Conservation (phyloP, 2,329 filamentous ascomycete species). For the Lojkania enalia region DNA sequence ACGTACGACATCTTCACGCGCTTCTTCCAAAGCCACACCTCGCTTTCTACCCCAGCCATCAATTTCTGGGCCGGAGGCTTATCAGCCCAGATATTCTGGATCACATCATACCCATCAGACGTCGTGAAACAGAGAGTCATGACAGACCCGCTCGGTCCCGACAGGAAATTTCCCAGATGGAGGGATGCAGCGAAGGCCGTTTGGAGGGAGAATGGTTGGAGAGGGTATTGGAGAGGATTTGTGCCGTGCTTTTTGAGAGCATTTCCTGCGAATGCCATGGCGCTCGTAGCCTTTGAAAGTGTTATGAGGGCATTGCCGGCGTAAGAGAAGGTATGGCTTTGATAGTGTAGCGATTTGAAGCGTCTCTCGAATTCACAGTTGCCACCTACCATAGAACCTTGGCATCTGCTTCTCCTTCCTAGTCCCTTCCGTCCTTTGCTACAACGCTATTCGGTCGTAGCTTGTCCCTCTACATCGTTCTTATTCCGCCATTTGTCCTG, state of each 20-base stretch:
- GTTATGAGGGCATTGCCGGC: slow-evolving; percentile 67
- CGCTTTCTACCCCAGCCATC: slow-evolving; percentile 73
- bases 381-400: neutral
- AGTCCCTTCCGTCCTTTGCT: no score
- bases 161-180: slow-evolving; percentile 72
- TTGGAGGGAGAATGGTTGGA: slow-evolving; percentile 73
- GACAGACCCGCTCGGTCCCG: slow-evolving; percentile 79
- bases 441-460: neutral
- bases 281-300: slow-evolving; percentile 88
- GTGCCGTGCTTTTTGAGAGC: slow-evolving; percentile 90
- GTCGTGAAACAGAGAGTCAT: slow-evolving; percentile 96
- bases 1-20: slow-evolving; percentile 84
- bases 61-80: slow-evolving; percentile 98
- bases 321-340: slow-evolving; percentile 14
- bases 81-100: slow-evolving; percentile 92
- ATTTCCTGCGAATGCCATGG: slow-evolving; percentile 95
- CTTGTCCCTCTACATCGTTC: no score
- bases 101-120: slow-evolving; percentile 87
- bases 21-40: slow-evolving; percentile 67
- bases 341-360: neutral
- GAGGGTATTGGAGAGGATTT: slow-evolving; percentile 89
- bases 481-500: no score
- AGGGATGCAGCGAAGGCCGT: slow-evolving; percentile 76
- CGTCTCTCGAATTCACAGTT: neutral
- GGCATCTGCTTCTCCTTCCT: neutral